These are phyloP conservation scores for Yamadazyma atlantica DNA, from an alignment of 1,139 yeast species.

Conservation along the genomic window DNA sequence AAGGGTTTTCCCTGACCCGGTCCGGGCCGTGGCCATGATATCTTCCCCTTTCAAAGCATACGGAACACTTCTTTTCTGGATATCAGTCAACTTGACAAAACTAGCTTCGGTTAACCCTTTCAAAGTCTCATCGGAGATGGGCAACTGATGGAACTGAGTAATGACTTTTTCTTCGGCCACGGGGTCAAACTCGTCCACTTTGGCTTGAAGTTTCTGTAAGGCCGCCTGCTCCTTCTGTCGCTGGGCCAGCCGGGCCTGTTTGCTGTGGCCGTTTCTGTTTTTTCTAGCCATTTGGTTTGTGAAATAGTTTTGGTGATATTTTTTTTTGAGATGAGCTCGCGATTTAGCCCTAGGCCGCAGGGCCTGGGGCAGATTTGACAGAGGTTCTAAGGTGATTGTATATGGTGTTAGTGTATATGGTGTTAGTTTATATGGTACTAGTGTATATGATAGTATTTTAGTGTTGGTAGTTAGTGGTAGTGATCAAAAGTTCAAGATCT, in stretches of 20 bases:
- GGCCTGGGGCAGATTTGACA: too few species aligned
- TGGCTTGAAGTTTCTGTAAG: slow-evolving; percentile 43
- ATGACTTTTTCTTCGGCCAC: slow-evolving; percentile 26
- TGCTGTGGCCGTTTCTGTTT: slow-evolving; percentile 12
- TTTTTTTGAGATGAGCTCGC: slow-evolving; percentile 3
- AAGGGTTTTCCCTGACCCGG: slow-evolving; percentile 96
- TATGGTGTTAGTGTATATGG: too few species aligned
- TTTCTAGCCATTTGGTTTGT: slow-evolving; percentile 11
- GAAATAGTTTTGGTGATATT: neutral
- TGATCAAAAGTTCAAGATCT: slow-evolving; percentile 42
- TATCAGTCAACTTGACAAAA: slow-evolving; percentile 78
- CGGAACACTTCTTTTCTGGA: slow-evolving; percentile 80
- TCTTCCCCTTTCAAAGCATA: slow-evolving; percentile 79
- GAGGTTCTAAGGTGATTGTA: too few species aligned
- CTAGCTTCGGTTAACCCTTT: slow-evolving; percentile 73
- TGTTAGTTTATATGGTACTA: too few species aligned
- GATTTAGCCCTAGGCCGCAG: too few species aligned
- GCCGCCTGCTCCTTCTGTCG: slow-evolving; percentile 45
- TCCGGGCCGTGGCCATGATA: slow-evolving; percentile 87
- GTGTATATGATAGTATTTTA: neutral
- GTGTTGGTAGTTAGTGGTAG: too few species aligned
- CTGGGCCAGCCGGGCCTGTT: slow-evolving; percentile 19
- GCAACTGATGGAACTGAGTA: slow-evolving; percentile 64
- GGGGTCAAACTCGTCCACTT: slow-evolving; percentile 53
- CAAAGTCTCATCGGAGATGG: slow-evolving; percentile 64